phyloP scores from a whole-genome alignment of 352 stramenopile genomes.

The Phytophthora sojae region DNA sequence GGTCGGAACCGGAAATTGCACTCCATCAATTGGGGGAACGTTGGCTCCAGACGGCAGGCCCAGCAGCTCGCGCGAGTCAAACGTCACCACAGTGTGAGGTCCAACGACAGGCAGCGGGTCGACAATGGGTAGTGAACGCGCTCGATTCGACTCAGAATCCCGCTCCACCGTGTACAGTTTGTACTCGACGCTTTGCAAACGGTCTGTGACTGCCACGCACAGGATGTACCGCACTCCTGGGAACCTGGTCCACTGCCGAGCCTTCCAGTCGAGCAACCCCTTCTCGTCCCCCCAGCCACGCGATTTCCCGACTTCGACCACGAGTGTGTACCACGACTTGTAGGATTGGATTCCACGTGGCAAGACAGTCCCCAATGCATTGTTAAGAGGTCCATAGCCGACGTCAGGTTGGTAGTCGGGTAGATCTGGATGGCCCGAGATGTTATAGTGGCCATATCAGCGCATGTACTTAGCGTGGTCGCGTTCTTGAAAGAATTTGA shows the following conservation, averaged over 20 bases:
- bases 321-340: background rate
- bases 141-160: no score
- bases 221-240: background rate
- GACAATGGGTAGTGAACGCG: no score
- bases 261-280: background rate
- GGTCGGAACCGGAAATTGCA: no score
- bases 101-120: no score
- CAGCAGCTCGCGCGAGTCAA: no score
- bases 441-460: background rate
- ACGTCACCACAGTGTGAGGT: no score
- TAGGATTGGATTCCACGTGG: background rate
- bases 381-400: background rate
- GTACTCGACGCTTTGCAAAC: background rate
- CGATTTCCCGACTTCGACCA: background rate
- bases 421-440: background rate
- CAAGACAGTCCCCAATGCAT: background rate
- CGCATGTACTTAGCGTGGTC: background rate
- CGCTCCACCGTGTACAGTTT: no score
- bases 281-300: background rate
- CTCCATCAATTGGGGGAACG: no score
- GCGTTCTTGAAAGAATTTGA: background rate
- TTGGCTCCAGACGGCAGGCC: no score
- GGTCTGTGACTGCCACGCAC: background rate
- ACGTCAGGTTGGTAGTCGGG: background rate
- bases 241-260: background rate